Base-by-base conservation (phyloP, 1,284 basidiomycete genomes). In the Puccinia novopanici region DNA sequence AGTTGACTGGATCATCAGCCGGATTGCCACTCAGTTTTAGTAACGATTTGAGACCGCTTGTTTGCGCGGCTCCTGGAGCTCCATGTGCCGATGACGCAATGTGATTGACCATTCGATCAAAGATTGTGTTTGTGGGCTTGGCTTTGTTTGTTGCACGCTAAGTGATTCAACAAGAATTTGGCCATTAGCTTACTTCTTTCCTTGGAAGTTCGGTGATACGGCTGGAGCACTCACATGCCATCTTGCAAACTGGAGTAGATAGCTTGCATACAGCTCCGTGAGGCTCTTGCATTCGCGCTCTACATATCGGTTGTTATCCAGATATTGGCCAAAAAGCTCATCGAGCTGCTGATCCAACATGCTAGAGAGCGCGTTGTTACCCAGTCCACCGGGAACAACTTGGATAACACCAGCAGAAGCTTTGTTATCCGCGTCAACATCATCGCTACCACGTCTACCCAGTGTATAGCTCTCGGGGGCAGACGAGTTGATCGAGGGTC, bases 341-440 rank as follows among this genome's bases (percentile, higher is more conserved):
- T 98, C 97, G 89, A 98, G 91, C 0, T 94, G 92, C 45, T 91
- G 92, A 85, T 99, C 97, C 17, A 99, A 88, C 92, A 98, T 95
- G 0, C 90, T 89, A 40, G 91, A 90, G 24, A 97, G 84, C 0
- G 88, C 86, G 10, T 85, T 84, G 13, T 83, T 81, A n/a, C 82
- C 77, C 22, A 72, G 59, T 19, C 84, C 84, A 17, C 84, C 42
- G 81, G 82, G 48, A 82, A 81, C 48, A 81, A 40, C 57, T 52
- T 75, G 71, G n/a, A 52, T 54, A 30, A 34, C 40, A 48, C 55
- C 61, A 12, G 48, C 22, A 27, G 70, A 48, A 45, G 45, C 40
- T 54, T 55, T 63, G 30, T n/a, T 59, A 57, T 67, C 72, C 17
- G 22, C 40, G 15, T 71, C 70, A 34, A n/a, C 71, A 57, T 57